Percentiles rank a stretch among this genome's conserved stretches.
These are phyloP conservation scores for Beauveria sp. DNA, from an alignment of 2,329 filamentous ascomycete genomes.

Conservation along the genomic window DNA sequence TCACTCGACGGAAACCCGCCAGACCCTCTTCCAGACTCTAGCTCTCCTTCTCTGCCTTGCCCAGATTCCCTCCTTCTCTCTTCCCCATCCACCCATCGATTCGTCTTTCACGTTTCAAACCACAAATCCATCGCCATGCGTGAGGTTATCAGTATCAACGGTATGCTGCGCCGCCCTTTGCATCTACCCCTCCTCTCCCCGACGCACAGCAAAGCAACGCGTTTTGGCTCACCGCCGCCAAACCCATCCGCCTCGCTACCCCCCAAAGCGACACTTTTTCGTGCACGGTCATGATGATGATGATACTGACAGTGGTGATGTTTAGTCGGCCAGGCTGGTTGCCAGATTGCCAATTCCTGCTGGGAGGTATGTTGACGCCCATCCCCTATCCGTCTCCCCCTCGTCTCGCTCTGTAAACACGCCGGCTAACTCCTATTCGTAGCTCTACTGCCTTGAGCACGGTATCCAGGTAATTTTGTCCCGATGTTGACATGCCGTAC, in stretches of 20 bases:
- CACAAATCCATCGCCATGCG: conserved; percentile 63
- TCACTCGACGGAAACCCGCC: conserved; percentile 5
- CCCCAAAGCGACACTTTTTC: neutral
- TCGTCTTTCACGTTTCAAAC: conserved; percentile 15
- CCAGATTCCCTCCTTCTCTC: conserved; percentile 15
- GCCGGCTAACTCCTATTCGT: conserved; percentile 26
- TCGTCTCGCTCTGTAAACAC: conserved; percentile 4
- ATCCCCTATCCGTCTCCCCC: neutral
- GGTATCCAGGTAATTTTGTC: conserved; percentile 79
- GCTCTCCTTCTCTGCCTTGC: conserved; percentile 4
- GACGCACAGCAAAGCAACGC: conserved; percentile 20
- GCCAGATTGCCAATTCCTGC: conserved; percentile 99
- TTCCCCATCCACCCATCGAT: conserved; percentile 17
- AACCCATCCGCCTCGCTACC: conserved; percentile 8
- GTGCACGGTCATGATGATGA: neutral
- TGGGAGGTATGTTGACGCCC: conserved; percentile 79
- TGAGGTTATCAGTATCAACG: conserved; percentile 99
- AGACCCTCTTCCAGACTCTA: conserved; percentile 7
- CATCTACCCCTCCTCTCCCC: conserved; percentile 21
- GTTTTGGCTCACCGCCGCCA: conserved; percentile 35
- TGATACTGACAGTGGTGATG: conserved; percentile 44
- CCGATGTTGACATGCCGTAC: conserved; percentile 14
- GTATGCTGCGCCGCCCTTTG: conserved; percentile 45
- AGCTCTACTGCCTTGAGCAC: conserved; percentile 99
- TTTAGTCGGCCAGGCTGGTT: conserved; percentile 97